Evolutionary conservation across 139 green algal species (phyloP).

Genomic region (Chlorella sorokiniana): DNA sequence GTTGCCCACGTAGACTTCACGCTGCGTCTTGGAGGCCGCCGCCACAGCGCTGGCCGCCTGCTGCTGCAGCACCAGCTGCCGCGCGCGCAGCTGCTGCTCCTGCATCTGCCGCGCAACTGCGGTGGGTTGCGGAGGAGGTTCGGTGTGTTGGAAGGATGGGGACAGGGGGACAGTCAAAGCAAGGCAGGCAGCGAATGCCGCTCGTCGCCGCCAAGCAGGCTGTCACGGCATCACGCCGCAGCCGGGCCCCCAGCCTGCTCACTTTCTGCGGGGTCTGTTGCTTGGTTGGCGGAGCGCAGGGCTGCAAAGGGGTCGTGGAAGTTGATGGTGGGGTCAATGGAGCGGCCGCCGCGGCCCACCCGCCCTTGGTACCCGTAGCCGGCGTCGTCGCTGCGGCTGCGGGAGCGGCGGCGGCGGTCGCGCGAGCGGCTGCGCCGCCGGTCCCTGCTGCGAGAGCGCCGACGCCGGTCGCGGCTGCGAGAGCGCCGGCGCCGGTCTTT

Average conservation of each 20-base stretch:
- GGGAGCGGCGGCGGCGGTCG: slow-evolving; percentile 27
- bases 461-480: background rate
- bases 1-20: slow-evolving; percentile 85
- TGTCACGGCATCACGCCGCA: background rate
- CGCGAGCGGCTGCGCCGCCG: slow-evolving; percentile 8
- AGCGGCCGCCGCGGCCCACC: slow-evolving; percentile 39
- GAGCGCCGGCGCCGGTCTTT: background rate
- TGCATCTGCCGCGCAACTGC: slow-evolving; percentile 68
- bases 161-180: too few relatives aligned
- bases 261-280: slow-evolving; percentile 38
- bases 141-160: background rate
- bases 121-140: background rate
- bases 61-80: slow-evolving; percentile 83
- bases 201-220: too few relatives aligned
- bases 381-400: slow-evolving; percentile 1
- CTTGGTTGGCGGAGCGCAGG: slow-evolving; percentile 37
- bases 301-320: slow-evolving; percentile 53
- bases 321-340: slow-evolving; percentile 11
- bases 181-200: too few relatives aligned
- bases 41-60: slow-evolving; percentile 72
- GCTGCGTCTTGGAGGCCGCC: slow-evolving; percentile 76
- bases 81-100: slow-evolving; percentile 79
- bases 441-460: background rate
- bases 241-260: slow-evolving; percentile 7
- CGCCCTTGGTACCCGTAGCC: slow-evolving; percentile 56